These are phyloP conservation scores for Hygrophila difformis DNA, from an alignment of 257 asterid genomes.

Conservation along the genomic window DNA sequence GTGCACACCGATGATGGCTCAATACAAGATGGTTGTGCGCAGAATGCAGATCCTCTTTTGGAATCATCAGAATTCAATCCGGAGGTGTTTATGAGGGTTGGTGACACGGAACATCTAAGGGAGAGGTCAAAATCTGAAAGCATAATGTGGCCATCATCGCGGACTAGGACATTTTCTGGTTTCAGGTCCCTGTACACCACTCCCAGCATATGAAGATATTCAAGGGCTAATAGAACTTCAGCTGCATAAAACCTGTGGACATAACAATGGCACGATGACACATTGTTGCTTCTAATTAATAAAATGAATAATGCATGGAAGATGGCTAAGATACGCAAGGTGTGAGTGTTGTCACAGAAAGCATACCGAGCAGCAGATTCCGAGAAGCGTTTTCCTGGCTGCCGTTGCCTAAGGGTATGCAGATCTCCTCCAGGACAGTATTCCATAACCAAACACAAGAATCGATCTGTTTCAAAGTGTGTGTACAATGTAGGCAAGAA, in stretches of 20 bases:
- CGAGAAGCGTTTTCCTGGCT: conserved; percentile 45
- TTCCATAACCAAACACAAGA: conserved; percentile 48
- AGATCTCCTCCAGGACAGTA: conserved; percentile 59
- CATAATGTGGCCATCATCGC: conserved; percentile 85
- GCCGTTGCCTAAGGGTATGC: conserved; percentile 44
- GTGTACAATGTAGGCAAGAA: conserved; percentile 50
- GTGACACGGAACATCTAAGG: conserved; percentile 62
- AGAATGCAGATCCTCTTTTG: conserved; percentile 45
- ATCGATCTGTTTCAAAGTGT: conserved; percentile 44
- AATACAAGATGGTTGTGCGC: conserved; percentile 59
- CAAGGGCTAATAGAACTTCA: conserved; percentile 75
- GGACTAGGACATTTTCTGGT: conserved; percentile 75
- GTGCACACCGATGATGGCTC: conserved; percentile 52
- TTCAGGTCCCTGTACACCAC: conserved; percentile 70
- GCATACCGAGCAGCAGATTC: conserved; percentile 45
- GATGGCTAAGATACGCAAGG: not conserved
- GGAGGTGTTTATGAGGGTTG: conserved; percentile 52
- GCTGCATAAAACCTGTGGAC: conserved; percentile 71
- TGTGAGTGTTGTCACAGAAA: not conserved
- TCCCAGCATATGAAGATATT: conserved; percentile 84
- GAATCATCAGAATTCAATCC: conserved; percentile 27
- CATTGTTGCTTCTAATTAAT: no score
- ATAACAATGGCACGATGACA: no score
- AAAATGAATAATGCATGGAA: not conserved
- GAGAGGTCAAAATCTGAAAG: conserved; percentile 76